Evolutionary conservation across 2,329 filamentous ascomycete genomes (phyloP).

Genomic region (Grosmannia clavigera): DNA sequence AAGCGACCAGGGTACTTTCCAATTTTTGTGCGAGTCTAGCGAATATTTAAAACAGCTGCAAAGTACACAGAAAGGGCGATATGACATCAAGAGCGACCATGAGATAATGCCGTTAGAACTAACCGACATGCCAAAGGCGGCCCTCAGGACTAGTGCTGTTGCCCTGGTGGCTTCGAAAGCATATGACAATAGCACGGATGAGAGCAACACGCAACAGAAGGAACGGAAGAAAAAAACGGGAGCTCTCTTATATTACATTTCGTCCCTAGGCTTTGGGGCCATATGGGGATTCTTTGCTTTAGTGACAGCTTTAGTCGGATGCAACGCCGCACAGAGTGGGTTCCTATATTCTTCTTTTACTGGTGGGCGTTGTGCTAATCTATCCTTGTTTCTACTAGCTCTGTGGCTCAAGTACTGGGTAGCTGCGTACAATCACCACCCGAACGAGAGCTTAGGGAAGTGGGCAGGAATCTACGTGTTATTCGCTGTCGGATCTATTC

Average conservation of each 20-base stretch:
- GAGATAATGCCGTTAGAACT: too few relatives aligned
- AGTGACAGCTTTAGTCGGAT: neutral
- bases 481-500: constrained; percentile 13
- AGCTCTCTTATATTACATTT: neutral
- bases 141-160: too few relatives aligned
- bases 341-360: constrained; percentile 2
- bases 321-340: constrained; percentile 13
- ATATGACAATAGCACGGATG: neutral
- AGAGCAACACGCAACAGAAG: neutral
- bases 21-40: neutral
- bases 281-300: constrained; percentile 4
- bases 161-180: too few relatives aligned
- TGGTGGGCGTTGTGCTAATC: neutral
- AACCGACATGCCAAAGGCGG: too few relatives aligned
- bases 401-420: constrained; percentile 37
- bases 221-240: neutral
- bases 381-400: constrained; percentile 11
- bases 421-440: constrained; percentile 25
- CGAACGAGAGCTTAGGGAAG: constrained; percentile 23
- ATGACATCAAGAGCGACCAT: too few relatives aligned
- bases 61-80: neutral
- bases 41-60: constrained; percentile 12
- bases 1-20: neutral
- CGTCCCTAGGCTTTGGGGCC: constrained; percentile 5
- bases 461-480: constrained; percentile 24